Evolutionary conservation across 148 eudicot genomes (phyloP).

Genomic region (Silene conica): DNA sequence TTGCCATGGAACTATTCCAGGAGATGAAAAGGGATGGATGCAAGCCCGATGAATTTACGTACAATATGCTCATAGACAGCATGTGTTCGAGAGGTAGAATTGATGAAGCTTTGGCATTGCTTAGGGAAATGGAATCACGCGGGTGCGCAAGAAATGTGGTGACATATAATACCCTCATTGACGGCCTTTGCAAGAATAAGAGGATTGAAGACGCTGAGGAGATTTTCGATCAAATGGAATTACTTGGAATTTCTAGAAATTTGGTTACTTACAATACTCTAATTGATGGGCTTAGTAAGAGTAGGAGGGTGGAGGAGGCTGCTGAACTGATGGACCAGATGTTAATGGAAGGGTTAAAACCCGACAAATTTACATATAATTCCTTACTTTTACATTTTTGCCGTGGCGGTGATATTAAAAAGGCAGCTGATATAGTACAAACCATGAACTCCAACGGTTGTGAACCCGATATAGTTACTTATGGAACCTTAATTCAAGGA

Average conservation of each 20-base stretch:
- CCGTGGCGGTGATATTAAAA: slow-evolving; percentile 70
- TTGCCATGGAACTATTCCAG: slow-evolving; percentile 60
- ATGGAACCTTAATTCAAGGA: slow-evolving; percentile 84
- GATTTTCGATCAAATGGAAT: slow-evolving; percentile 91
- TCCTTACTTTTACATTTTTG: slow-evolving; percentile 80
- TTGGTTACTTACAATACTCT: slow-evolving; percentile 74
- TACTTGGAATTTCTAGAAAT: slow-evolving; percentile 77
- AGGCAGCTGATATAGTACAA: slow-evolving; percentile 88
- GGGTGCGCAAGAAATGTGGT: slow-evolving; percentile 75
- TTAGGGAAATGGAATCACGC: slow-evolving; percentile 88
- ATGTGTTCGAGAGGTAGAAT: slow-evolving; percentile 65
- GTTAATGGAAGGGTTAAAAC: slow-evolving; percentile 90
- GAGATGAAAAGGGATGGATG: slow-evolving; percentile 87
- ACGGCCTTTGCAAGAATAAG: slow-evolving; percentile 74
- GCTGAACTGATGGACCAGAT: slow-evolving; percentile 86
- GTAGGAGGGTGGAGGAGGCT: slow-evolving; percentile 66
- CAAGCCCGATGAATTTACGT: slow-evolving; percentile 88
- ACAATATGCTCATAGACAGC: slow-evolving; percentile 74
- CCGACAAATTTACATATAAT: slow-evolving; percentile 84
- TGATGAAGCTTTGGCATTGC: slow-evolving; percentile 55
- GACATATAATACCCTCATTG: slow-evolving; percentile 77
- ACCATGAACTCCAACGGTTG: slow-evolving; percentile 89
- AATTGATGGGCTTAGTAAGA: slow-evolving; percentile 77
- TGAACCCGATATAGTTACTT: slow-evolving; percentile 85
- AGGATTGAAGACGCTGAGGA: slow-evolving; percentile 88